phyloP scores from a whole-genome alignment of 805 yeast genomes.

The Grigorovia humatica region DNA sequence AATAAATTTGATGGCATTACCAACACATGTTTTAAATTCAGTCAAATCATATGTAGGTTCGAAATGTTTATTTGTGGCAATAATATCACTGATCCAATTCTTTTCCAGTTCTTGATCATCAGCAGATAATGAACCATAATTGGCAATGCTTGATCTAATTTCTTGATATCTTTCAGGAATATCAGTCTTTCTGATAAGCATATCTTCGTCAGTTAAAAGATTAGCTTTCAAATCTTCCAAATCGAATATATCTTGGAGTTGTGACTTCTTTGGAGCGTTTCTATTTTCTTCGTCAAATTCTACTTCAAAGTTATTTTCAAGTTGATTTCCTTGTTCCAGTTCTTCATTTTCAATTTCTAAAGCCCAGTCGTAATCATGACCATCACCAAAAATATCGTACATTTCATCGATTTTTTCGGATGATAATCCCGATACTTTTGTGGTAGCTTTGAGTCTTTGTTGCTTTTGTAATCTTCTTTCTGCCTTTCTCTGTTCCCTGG shows the following conservation, averaged over 20 bases:
- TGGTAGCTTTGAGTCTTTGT: constrained; percentile 41
- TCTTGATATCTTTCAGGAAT: constrained; percentile 88
- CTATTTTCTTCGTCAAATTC: constrained; percentile 31
- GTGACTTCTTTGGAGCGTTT: constrained; percentile 27
- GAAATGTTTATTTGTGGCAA: constrained; percentile 47
- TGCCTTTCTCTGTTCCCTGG: constrained; percentile 32
- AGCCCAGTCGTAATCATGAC: constrained; percentile 97
- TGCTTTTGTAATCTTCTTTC: constrained; percentile 28
- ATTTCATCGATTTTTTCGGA: constrained; percentile 88
- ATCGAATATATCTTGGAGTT: constrained; percentile 82
- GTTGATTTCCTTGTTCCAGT: constrained; percentile 26
- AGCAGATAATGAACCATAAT: constrained; percentile 53
- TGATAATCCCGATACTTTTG: constrained; percentile 55
- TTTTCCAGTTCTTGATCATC: constrained; percentile 65
- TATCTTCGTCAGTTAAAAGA: constrained; percentile 86
- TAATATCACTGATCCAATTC: constrained; percentile 64
- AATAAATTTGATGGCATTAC: constrained; percentile 58
- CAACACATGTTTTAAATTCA: constrained; percentile 61
- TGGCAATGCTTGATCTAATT: constrained; percentile 51
- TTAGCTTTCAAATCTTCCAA: constrained; percentile 85
- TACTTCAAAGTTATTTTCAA: constrained; percentile 9
- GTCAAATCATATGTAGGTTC: constrained; percentile 29
- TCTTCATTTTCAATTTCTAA: constrained; percentile 56
- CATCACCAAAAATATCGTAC: constrained; percentile 93
- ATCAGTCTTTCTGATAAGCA: constrained; percentile 74